Conservation (phyloP, 2,329 filamentous ascomycete genomes). For the Huntiella omanensis region DNA sequence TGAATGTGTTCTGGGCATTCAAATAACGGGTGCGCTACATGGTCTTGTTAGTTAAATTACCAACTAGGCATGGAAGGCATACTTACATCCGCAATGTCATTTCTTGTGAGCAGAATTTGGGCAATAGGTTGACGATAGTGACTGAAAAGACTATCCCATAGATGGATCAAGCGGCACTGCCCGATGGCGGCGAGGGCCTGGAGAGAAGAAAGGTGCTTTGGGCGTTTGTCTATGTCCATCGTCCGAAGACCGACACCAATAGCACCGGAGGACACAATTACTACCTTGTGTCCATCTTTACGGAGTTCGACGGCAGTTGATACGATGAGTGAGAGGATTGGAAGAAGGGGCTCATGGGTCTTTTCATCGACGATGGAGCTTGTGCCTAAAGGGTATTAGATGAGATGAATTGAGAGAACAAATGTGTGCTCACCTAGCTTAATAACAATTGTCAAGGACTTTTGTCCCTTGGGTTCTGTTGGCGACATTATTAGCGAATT, state of each 20-base stretch:
- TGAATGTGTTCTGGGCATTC: conserved; percentile 91
- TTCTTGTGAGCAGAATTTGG: conserved; percentile 83
- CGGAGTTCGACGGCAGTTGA: conserved; percentile 77
- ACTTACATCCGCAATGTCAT: conserved; percentile 82
- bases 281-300: conserved; percentile 81
- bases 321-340: conserved; percentile 79
- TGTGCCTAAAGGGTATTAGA: conserved; percentile 44
- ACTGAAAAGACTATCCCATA: conserved; percentile 85
- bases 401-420: conserved; percentile 6
- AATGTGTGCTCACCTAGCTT: conserved; percentile 50
- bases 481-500: neutral
- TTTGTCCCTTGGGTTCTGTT: conserved; percentile 43
- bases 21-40: conserved; percentile 68
- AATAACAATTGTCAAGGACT: conserved; percentile 60
- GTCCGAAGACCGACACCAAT: conserved; percentile 83
- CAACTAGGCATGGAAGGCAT: neutral
- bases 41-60: conserved; percentile 8
- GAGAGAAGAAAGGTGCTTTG: conserved; percentile 75
- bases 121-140: conserved; percentile 82
- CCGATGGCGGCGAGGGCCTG: conserved; percentile 93
- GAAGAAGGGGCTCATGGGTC: conserved; percentile 81
- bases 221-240: conserved; percentile 73
- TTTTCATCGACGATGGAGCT: conserved; percentile 97
- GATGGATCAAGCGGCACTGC: conserved; percentile 81
- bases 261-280: conserved; percentile 92